Percentiles rank a stretch among this genome's conserved stretches.
Evolutionary conservation across 768 basidiomycete genomes (phyloP).

Genomic region (Termitomyces eurrhizus): DNA sequence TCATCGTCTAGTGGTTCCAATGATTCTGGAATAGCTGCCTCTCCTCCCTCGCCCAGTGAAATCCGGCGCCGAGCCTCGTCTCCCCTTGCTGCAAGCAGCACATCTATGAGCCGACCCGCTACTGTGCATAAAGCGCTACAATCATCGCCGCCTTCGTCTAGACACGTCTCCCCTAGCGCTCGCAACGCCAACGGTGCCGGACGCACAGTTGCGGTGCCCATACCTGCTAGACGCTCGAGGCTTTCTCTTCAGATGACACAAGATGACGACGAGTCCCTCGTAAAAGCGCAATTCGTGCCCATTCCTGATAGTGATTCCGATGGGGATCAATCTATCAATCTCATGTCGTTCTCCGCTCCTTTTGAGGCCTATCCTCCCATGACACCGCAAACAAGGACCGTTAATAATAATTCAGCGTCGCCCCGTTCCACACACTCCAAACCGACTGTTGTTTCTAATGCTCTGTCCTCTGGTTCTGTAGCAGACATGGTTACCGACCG

Average conservation of each 20-base stretch:
- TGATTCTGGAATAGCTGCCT: slow-evolving; percentile 29
- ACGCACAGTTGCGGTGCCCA: slow-evolving; percentile 27
- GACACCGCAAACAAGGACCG: slow-evolving; percentile 24
- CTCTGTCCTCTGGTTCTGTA: slow-evolving; percentile 55
- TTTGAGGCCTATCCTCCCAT: slow-evolving; percentile 45
- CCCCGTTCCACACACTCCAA: slow-evolving; percentile 50
- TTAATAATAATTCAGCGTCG: slow-evolving; percentile 49
- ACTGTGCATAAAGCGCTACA: slow-evolving; percentile 37
- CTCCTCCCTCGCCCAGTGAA: slow-evolving; percentile 40
- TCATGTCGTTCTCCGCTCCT: slow-evolving; percentile 71
- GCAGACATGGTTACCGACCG: slow-evolving; percentile 33
- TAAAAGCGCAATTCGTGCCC: slow-evolving; percentile 71
- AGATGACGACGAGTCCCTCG: slow-evolving; percentile 55
- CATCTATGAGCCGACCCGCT: slow-evolving; percentile 28
- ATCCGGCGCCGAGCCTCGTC: slow-evolving; percentile 47
- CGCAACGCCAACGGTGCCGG: slow-evolving; percentile 21
- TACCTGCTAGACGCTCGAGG: slow-evolving; percentile 39
- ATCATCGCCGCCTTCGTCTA: slow-evolving; percentile 31
- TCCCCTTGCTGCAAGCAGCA: slow-evolving; percentile 32
- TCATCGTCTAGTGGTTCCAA: slow-evolving; percentile 34
- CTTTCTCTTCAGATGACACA: slow-evolving; percentile 35
- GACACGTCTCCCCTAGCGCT: slow-evolving; percentile 27
- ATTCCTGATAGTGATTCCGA: slow-evolving; percentile 75
- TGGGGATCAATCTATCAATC: slow-evolving; percentile 52
- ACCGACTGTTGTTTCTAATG: slow-evolving; percentile 50